Evolutionary conservation across 176 grass and related monocot species (phyloP).

Genomic region (Neostapfia colusana): DNA sequence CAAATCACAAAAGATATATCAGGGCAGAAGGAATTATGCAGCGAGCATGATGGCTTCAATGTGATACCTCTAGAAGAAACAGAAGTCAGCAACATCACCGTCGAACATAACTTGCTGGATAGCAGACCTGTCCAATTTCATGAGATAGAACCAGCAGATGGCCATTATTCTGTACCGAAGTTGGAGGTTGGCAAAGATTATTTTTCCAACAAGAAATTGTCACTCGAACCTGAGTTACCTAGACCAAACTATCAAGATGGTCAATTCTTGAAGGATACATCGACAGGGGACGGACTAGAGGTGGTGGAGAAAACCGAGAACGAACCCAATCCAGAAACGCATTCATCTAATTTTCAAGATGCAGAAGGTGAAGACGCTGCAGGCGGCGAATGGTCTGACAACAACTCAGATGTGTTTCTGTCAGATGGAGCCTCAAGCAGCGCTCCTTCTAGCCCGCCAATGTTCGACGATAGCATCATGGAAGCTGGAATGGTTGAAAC

Average conservation of each 20-base stretch:
- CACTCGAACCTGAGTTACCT: background rate
- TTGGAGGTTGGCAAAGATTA: background rate
- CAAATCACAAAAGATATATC: slow-evolving; percentile 11
- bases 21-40: slow-evolving; percentile 12
- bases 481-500: slow-evolving; percentile 19
- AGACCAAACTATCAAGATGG: background rate
- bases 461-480: slow-evolving; percentile 36
- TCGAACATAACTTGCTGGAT: slow-evolving; percentile 19
- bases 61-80: slow-evolving; percentile 36
- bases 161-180: slow-evolving; percentile 13
- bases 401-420: slow-evolving; percentile 45
- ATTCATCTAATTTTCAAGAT: background rate
- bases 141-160: slow-evolving; percentile 27
- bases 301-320: background rate
- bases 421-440: slow-evolving; percentile 46
- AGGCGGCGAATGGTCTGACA: slow-evolving; percentile 38
- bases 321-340: slow-evolving; percentile 1
- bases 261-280: slow-evolving; percentile 7
- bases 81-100: background rate
- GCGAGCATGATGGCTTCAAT: slow-evolving; percentile 30
- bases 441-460: slow-evolving; percentile 34
- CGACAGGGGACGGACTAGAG: background rate
- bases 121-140: slow-evolving; percentile 31
- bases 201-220: background rate
- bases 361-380: slow-evolving; percentile 31